Evolutionary conservation across 371 early-diverging fungal genomes (phyloP), one percentile per base, ranked within the genome.

Genomic region (Vairimorpha necatrix): DNA sequence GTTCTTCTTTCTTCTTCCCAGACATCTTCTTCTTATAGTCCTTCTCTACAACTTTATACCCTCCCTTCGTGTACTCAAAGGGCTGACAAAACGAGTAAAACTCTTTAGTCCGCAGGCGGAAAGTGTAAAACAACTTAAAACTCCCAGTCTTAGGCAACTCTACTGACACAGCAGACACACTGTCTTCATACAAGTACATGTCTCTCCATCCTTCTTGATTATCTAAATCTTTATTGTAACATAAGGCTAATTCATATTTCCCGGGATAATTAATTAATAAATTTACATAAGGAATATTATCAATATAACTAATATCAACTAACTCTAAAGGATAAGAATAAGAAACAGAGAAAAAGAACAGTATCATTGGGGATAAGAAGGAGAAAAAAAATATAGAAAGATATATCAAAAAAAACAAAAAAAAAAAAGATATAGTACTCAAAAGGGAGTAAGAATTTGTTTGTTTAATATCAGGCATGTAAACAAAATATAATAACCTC

Each of bases 201-300:
- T 14, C 20, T 50, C 22, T 50, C 50, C 50, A 50, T 50, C 50
- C 50, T 50, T 50, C 50, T 50, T 50, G 11, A 50, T 50, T n/a
- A 4, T 50, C 50, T n/a, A 50, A n/a, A 50, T 50, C n/a, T 50
- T 6, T 6, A n/a, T 50, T 50, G n/a, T 50, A 50, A 50, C 50
- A 50, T n/a, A 50, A 11, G 4, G 50, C n/a, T 4, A 50, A n/a
- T 11, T 4, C 4, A n/a, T n/a, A 50, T n/a, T 6, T 4, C 4
- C 22, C n/a, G 22, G 4, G 3, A 6, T 6, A 14, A n/a, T 50
- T 50, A n/a, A 50, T 50, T 3, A n/a, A 14, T 50, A 50, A 50
- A 11, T n/a, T 50, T 4, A 50, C 50, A n/a, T 4, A 6, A 4
- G 4, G 6, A 13, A 13, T n/a, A n/a, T 50, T n/a, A 4, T 4